phyloP scores from a whole-genome alignment of 2,329 filamentous ascomycete genomes.

The Alternaria incomplexa region DNA sequence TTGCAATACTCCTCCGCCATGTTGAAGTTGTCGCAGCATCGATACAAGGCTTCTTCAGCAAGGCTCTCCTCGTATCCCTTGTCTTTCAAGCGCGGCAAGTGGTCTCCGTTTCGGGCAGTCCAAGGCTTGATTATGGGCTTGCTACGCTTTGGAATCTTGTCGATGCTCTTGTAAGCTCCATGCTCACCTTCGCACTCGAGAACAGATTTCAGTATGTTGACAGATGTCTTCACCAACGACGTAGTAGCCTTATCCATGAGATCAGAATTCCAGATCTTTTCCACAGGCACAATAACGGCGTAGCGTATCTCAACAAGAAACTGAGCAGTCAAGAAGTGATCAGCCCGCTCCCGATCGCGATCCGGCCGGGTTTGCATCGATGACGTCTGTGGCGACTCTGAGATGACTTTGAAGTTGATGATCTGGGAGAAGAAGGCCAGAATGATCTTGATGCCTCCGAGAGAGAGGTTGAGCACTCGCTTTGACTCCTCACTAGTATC shows the following conservation, averaged over 20 bases:
- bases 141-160: conserved; percentile 60
- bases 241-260: conserved; percentile 82
- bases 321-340: conserved; percentile 72
- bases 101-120: conserved; percentile 55
- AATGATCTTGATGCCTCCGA: conserved; percentile 77
- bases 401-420: conserved; percentile 77
- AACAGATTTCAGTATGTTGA: conserved; percentile 82
- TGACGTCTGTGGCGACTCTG: conserved; percentile 73
- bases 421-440: conserved; percentile 80
- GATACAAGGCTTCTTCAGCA: conserved; percentile 79
- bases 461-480: conserved; percentile 54
- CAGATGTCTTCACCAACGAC: conserved; percentile 75
- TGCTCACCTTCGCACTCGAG: conserved; percentile 78
- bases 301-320: conserved; percentile 86
- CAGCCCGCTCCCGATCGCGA: conserved; percentile 61
- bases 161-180: conserved; percentile 66
- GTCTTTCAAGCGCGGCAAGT: conserved; percentile 52
- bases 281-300: conserved; percentile 76
- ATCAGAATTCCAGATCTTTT: conserved; percentile 82
- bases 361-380: conserved; percentile 60
- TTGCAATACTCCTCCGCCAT: conserved; percentile 77
- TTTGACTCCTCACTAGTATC: conserved; percentile 53
- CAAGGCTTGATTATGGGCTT: conserved; percentile 59
- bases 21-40: conserved; percentile 71
- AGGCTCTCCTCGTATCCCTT: conserved; percentile 64